Percentiles rank a stretch among this genome's conserved stretches.
Conservation (phyloP, 2,329 filamentous ascomycete species). For the Clonostachys sp. region DNA sequence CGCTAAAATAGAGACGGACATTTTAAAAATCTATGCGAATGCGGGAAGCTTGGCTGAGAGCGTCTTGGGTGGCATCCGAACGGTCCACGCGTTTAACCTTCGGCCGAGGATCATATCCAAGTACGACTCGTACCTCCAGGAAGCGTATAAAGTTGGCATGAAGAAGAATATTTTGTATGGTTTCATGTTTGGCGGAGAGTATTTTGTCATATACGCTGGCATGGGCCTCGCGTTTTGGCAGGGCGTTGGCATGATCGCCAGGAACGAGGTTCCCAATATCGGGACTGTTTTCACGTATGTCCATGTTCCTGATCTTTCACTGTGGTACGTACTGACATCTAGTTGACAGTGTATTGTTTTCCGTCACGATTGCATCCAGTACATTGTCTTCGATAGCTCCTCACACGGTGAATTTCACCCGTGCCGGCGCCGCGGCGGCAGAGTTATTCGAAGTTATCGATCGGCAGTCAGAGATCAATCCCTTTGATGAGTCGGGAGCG, state of each 20-base stretch:
- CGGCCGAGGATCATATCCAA: neutral
- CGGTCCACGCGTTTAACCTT: neutral
- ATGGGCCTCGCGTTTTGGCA: neutral
- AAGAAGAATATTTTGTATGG: conserved; percentile 17
- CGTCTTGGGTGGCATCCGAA: neutral
- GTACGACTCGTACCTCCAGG: neutral
- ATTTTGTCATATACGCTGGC: conserved; percentile 1
- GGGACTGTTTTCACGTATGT: neutral
- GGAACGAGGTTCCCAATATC: neutral
- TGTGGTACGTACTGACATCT: neutral
- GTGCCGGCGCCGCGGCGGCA: neutral
- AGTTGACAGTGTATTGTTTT: neutral
- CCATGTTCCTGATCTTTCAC: too few relatives aligned
- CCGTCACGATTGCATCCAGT: neutral
- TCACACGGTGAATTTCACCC: neutral
- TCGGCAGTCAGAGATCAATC: neutral
- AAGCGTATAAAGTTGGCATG: conserved; percentile 17
- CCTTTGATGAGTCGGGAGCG: conserved; percentile 57
- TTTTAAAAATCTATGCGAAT: neutral
- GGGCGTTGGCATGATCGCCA: neutral
- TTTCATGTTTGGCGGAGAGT: conserved; percentile 24
- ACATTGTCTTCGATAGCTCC: neutral
- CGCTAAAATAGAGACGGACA: neutral
- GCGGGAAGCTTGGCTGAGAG: neutral
- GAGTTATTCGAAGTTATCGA: neutral